Conservation (phyloP, 108 stramenopile genomes). For the Pseudonitzschia pungens region DNA sequence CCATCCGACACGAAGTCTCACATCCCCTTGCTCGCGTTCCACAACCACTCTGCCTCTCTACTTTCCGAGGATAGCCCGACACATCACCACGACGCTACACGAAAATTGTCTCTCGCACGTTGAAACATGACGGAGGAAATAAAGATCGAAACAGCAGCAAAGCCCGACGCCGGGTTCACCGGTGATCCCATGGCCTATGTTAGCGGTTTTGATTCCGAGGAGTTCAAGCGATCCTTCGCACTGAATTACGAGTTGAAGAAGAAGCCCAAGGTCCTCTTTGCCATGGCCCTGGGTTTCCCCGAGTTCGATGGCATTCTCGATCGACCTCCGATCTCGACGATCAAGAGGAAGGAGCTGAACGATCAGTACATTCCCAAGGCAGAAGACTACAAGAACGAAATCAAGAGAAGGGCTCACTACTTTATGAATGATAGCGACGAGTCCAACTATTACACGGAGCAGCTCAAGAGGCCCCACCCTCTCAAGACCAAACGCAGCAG, state of each 20-base stretch:
- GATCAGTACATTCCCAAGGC: conserved; percentile 38
- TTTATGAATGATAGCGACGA: conserved; percentile 36
- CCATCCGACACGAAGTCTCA: background rate
- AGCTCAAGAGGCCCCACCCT: conserved; percentile 30
- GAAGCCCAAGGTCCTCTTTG: conserved; percentile 36
- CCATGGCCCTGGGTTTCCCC: conserved; percentile 33
- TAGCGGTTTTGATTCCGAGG: conserved; percentile 19
- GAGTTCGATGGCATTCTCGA: conserved; percentile 33
- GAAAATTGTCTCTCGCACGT: background rate
- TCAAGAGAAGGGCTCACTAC: conserved; percentile 33
- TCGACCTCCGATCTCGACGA: conserved; percentile 33
- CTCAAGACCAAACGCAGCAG: conserved; percentile 39
- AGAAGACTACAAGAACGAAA: conserved; percentile 35
- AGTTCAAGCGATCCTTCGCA: conserved; percentile 35
- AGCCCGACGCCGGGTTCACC: background rate
- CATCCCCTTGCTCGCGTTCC: background rate
- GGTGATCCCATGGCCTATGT: conserved; percentile 22
- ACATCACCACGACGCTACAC: no score
- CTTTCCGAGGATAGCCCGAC: no score
- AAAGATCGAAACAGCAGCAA: background rate
- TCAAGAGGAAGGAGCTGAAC: conserved; percentile 38
- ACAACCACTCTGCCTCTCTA: background rate
- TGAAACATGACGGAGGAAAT: background rate
- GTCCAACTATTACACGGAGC: conserved; percentile 30
- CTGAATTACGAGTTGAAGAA: conserved; percentile 19